Conservation (phyloP, 371 early-diverging fungal genomes). For the Haplosporangium sp. region DNA sequence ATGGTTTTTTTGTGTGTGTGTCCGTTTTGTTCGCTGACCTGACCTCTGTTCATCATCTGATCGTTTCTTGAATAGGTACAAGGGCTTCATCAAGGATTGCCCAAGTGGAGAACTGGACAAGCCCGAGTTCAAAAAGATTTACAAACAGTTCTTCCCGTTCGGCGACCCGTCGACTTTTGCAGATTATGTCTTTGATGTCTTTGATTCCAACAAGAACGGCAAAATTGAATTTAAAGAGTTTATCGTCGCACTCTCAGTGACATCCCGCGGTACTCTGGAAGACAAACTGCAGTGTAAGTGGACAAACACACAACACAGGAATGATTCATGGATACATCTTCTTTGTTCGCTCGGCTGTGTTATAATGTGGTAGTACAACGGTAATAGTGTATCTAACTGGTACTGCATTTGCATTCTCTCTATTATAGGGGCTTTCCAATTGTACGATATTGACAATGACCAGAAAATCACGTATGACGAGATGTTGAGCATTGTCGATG, state of each 20-base stretch:
- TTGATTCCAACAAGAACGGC: slow-evolving; percentile 90
- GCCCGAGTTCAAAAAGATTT: slow-evolving; percentile 91
- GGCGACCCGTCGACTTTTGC: slow-evolving; percentile 94
- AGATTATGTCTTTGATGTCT: slow-evolving; percentile 90
- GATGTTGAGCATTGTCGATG: slow-evolving; percentile 90
- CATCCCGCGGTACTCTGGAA: slow-evolving; percentile 86
- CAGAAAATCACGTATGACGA: slow-evolving; percentile 89
- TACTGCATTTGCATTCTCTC: too few species aligned
- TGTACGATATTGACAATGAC: slow-evolving; percentile 95
- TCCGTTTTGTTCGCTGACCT: too few species aligned
- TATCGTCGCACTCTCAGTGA: slow-evolving; percentile 86
- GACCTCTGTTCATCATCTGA: too few species aligned
- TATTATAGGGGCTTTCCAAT: slow-evolving; percentile 70
- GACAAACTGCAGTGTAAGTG: slow-evolving; percentile 89
- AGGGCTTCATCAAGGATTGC: slow-evolving; percentile 94
- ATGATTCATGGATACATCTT: too few species aligned
- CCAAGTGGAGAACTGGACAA: slow-evolving; percentile 88
- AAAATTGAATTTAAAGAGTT: slow-evolving; percentile 95
- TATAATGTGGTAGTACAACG: too few species aligned
- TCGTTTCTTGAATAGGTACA: slow-evolving; percentile 78
- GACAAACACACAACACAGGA: too few species aligned
- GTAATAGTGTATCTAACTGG: too few species aligned
- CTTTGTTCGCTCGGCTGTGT: not conserved
- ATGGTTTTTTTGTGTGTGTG: too few species aligned
- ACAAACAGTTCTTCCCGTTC: slow-evolving; percentile 97